Base-by-base conservation (phyloP, 164 flowering plant genomes). In the Magnolia changhungtana region DNA sequence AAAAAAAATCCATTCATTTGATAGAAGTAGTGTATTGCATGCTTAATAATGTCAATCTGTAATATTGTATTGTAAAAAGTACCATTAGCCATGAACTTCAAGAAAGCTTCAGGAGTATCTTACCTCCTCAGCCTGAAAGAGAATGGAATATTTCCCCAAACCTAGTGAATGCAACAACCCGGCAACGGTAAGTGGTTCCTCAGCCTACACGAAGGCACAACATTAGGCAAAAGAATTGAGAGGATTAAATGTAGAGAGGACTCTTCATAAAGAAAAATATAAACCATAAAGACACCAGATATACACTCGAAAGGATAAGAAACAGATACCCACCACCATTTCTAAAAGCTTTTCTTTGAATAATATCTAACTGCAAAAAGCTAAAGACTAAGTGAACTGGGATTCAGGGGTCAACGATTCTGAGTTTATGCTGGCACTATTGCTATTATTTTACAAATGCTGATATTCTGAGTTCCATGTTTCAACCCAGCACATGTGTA, bases 51-150 rank as follows among this genome's bases (percentile, higher is more conserved):
- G 63, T 59, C 63, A 59, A 67, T 67, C 29, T 67, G 16, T 31
- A 67, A 9, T 10, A 13, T 59, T 13, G 63, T 59, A 13, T 59
- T 59, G 63, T 55, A 55, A 23, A 58, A 55, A 63, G n/a, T 21
- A 18, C 1, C 45, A 71, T n/a, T 24, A 24, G 49, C 31, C 18
- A 52, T 20, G 67, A 18, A 69, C n/a, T n/a, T 21, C 29, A 21
- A 29, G 59, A 49, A 63, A 73, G 69, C 45, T 27, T 27, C 29
- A 27, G 2, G 29, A 27, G 29, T 8, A 50, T 58, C 45, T 55
- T 89, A 91, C 98, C 82, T 94, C 98, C 84, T 94, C 97, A 45
- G 92, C 94, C 87, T 91, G 90, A 76, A 94, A 92, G 65, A 71
- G 61, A 71, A 91, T 84, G 20, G 83, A 79, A 81, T 89, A 94